These are phyloP conservation scores for Blastobotrys parvus DNA, from an alignment of 805 yeast genomes.

Conservation along the genomic window DNA sequence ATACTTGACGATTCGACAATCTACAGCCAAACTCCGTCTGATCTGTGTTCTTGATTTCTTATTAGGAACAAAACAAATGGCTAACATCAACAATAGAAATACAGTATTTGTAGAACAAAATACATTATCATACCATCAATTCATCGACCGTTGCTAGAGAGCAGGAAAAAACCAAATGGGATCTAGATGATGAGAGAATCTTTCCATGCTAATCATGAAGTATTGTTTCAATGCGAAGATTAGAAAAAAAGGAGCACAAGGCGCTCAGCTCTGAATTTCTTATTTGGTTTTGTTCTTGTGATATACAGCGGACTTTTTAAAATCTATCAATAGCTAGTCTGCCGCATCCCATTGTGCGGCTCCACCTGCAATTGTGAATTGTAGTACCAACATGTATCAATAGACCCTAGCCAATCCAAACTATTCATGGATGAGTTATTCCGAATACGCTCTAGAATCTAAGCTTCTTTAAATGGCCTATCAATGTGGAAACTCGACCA, in stretches of 20 bases:
- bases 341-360: no score
- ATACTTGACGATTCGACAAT: neutral
- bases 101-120: slow-evolving; percentile 45
- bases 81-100: neutral
- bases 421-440: no score
- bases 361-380: no score
- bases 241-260: neutral
- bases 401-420: no score
- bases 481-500: no score
- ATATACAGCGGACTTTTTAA: no score
- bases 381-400: no score
- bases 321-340: no score
- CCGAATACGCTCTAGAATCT: no score
- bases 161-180: slow-evolving; percentile 47
- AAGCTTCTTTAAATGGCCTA: no score
- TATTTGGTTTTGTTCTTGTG: no score
- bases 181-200: slow-evolving; percentile 32
- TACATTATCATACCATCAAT: slow-evolving; percentile 66
- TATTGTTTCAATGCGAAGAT: slow-evolving; percentile 1
- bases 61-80: neutral
- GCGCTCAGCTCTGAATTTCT: no score
- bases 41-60: neutral
- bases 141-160: slow-evolving; percentile 68
- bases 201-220: slow-evolving; percentile 57
- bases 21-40: neutral